Percentiles rank a stretch among this genome's conserved stretches.
Evolutionary conservation across 2,329 filamentous ascomycete genomes (phyloP).

Genomic region (Zymoseptoria pseudotritici): DNA sequence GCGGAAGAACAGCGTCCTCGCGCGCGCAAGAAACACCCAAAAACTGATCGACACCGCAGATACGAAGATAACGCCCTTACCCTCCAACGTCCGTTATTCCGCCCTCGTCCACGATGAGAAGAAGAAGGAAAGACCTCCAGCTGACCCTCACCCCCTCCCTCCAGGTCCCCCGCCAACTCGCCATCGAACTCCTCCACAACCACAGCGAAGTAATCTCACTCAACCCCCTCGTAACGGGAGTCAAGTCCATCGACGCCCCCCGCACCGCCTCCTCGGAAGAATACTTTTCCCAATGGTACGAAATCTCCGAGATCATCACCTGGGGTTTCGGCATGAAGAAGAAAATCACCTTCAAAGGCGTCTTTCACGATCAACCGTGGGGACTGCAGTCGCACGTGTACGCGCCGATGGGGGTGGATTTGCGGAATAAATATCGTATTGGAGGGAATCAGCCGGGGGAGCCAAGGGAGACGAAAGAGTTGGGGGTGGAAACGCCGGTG

Average conservation of each 20-base stretch:
- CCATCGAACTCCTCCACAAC: constrained; percentile 64
- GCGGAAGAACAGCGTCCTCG: too few species aligned
- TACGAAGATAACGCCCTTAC: constrained; percentile 63
- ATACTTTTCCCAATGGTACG: constrained; percentile 68
- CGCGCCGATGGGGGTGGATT: constrained; percentile 58
- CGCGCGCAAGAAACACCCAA: constrained; percentile 46
- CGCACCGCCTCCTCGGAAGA: constrained; percentile 62
- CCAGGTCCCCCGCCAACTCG: constrained; percentile 59
- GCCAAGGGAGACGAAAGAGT: constrained; percentile 53
- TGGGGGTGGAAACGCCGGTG: constrained; percentile 56
- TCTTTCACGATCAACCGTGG: constrained; percentile 66
- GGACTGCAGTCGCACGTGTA: constrained; percentile 66
- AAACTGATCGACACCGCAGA: constrained; percentile 36
- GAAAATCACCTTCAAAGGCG: constrained; percentile 61
- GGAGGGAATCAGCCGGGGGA: constrained; percentile 64
- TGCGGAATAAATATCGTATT: constrained; percentile 62
- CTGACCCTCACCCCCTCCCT: neutral
- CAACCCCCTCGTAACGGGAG: constrained; percentile 59
- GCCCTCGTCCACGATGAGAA: neutral
- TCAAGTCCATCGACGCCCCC: constrained; percentile 58
- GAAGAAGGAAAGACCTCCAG: neutral
- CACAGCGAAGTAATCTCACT: constrained; percentile 64
- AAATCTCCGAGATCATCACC: constrained; percentile 63
- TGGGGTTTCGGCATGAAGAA: constrained; percentile 59
- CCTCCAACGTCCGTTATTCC: constrained; percentile 40